Evolutionary conservation across 2,329 filamentous ascomycete genomes (phyloP), one percentile per base, ranked within the genome.

Genomic region (Cladosporium sp.): DNA sequence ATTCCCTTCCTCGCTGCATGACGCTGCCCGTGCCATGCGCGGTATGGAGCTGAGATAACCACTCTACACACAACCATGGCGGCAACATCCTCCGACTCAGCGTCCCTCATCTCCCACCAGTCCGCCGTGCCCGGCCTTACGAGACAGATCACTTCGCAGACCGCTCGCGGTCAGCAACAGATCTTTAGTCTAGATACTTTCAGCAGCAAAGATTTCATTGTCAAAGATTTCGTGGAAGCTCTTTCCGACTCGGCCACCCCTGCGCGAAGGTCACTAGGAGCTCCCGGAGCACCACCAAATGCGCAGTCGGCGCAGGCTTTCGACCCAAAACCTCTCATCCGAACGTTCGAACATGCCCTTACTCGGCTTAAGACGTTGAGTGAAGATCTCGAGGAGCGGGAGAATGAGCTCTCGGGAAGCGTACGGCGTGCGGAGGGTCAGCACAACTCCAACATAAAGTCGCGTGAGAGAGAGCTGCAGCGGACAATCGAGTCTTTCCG

Each of bases 251-350:
- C 85, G 71, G 91, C 92, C 26, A 86, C 92, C 40, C 89, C 91
- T n/a, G 83, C 85, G 74, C 91, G 95, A 63, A 90, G 91, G 67
- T 97, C 93, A 16, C 28, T 62, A 7, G 55, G 57, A 35, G 88
- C 86, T 8, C 84, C 86, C 35, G 73, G 78, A 68, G 71, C 78
- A 33, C 70, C 68, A 72, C 74, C 67, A 69, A 76, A 68, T 70
- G 46, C 73, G 44, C 67, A 77, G 62, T 46, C 70, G 72, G 65
- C 72, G 67, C 73, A 75, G 70, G 76, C 76, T 21, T 99, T 99
- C 80, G 95, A 99, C 74, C 93, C 95, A 0, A 99, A 99, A 80
- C 96, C 95, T 35, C 83, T 99, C 72, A 99, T 99, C 73, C 89
- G 95, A 67, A 93, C 92, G 1, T 99, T 99, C 77, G 95, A 99